Evolutionary conservation across 1,284 basidiomycete species (phyloP).

Genomic region (Cutaneotrichosporon sp.): DNA sequence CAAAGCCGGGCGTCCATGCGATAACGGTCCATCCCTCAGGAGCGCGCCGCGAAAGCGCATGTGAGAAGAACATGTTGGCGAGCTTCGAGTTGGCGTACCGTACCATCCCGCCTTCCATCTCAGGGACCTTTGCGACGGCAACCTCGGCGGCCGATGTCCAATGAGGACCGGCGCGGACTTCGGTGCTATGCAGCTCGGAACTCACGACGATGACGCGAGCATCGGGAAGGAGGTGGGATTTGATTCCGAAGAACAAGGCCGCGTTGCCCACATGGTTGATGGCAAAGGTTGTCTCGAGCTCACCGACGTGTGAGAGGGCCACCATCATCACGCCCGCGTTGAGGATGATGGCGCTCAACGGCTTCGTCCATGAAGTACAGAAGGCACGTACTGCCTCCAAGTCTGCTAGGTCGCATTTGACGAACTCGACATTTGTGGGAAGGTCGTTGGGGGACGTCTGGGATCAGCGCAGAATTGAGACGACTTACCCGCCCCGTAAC

Average conservation of each 20-base stretch:
- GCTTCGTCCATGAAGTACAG: conserved; percentile 6
- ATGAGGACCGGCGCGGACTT: background rate
- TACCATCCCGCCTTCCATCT: background rate
- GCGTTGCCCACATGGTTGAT: conserved; percentile 32
- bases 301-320: background rate
- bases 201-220: conserved; percentile 25
- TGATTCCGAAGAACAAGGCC: conserved; percentile 31
- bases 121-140: conserved; percentile 17
- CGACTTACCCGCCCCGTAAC: conserved; percentile 20
- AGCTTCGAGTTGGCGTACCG: conserved; percentile 19
- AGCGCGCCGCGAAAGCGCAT: conserved; percentile 20
- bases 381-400: conserved; percentile 8
- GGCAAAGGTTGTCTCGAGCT: conserved; percentile 28
- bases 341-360: conserved; percentile 6
- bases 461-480: background rate
- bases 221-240: background rate
- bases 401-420: conserved; percentile 14
- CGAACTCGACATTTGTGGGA: conserved; percentile 14
- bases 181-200: conserved; percentile 22
- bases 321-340: conserved; percentile 8
- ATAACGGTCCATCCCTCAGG: conserved; percentile 22
- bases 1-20: conserved; percentile 29
- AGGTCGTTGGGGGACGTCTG: conserved; percentile 25
- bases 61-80: conserved; percentile 26
- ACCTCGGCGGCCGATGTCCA: conserved; percentile 27